Evolutionary conservation across 768 basidiomycete species (phyloP).

Genomic region (Crassisporium funariophilum): DNA sequence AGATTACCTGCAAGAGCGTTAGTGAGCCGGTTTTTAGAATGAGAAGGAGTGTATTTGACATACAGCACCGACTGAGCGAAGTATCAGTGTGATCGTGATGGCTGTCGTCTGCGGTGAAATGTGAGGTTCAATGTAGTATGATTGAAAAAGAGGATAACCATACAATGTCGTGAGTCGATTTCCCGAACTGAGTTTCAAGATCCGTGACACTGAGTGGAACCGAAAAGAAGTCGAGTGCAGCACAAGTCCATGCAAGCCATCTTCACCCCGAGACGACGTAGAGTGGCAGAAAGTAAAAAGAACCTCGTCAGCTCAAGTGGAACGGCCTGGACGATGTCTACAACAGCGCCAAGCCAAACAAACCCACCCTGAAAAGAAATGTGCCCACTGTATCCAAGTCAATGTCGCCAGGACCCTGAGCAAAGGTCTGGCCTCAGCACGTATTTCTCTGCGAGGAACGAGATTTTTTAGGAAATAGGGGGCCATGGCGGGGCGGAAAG

Average conservation of each 20-base stretch:
- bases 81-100: conserved; percentile 92
- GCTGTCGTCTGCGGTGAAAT: conserved; percentile 57
- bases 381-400: conserved; percentile 54
- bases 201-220: conserved; percentile 26
- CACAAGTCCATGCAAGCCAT: conserved; percentile 32
- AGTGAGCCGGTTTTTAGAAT: background rate
- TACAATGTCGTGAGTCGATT: conserved; percentile 23
- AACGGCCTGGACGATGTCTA: too few relatives aligned
- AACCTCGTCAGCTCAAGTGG: background rate
- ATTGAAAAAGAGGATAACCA: conserved; percentile 47
- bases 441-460: conserved; percentile 49
- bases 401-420: conserved; percentile 43
- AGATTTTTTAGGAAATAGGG: conserved; percentile 53
- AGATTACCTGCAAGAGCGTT: conserved; percentile 49
- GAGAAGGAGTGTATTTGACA: conserved; percentile 20
- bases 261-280: conserved; percentile 11
- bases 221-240: conserved; percentile 32
- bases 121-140: background rate
- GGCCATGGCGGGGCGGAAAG: conserved; percentile 36
- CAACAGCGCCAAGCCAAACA: too few relatives aligned
- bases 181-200: conserved; percentile 23
- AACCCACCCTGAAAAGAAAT: conserved; percentile 61
- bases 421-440: conserved; percentile 37
- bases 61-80: conserved; percentile 79
- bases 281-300: background rate